These are phyloP conservation scores for Boletus reticuloceps DNA, from an alignment of 768 basidiomycete species.

Conservation along the genomic window DNA sequence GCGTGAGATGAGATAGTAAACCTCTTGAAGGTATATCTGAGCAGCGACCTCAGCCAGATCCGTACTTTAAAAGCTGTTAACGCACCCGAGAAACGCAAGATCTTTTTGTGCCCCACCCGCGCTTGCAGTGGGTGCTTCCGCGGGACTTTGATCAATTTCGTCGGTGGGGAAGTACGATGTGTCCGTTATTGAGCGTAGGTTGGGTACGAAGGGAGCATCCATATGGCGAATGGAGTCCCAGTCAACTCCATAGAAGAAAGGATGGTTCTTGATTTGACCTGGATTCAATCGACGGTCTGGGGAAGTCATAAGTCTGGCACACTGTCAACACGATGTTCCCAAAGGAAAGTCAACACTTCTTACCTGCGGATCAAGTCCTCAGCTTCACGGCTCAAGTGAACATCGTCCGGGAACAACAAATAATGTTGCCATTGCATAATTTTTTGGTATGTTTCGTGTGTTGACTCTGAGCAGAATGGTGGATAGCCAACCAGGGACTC, in stretches of 20 bases:
- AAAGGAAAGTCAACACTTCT: slow-evolving; percentile 11
- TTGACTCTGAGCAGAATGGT: slow-evolving; percentile 93
- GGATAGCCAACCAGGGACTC: slow-evolving; percentile 97
- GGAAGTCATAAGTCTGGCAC: slow-evolving; percentile 72
- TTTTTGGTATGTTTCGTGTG: slow-evolving; percentile 97
- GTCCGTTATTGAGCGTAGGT: slow-evolving; percentile 88
- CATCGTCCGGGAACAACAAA: slow-evolving; percentile 89
- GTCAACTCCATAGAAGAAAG: slow-evolving; percentile 95
- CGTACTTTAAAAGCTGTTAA: slow-evolving; percentile 1
- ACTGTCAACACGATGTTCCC: slow-evolving; percentile 3
- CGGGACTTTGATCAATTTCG: slow-evolving; percentile 76
- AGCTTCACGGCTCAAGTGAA: slow-evolving; percentile 86
- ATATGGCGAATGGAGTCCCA: slow-evolving; percentile 87
- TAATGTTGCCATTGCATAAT: slow-evolving; percentile 93
- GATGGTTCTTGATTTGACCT: slow-evolving; percentile 87
- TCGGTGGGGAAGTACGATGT: slow-evolving; percentile 99
- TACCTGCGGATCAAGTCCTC: slow-evolving; percentile 87
- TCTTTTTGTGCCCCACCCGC: slow-evolving; percentile 48
- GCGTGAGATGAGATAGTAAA: slow-evolving; percentile 63
- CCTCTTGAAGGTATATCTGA: slow-evolving; percentile 78
- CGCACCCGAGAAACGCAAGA: slow-evolving; percentile 65
- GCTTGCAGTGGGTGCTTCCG: slow-evolving; percentile 41
- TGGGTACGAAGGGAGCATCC: slow-evolving; percentile 95
- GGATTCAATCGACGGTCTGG: slow-evolving; percentile 74
- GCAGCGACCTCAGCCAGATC: background rate